A percentile compares a stretch with the other conserved stretches of the same genome.
phyloP scores from a whole-genome alignment of 1,284 basidiomycete species.

The Neotropicomus parvogracilis region DNA sequence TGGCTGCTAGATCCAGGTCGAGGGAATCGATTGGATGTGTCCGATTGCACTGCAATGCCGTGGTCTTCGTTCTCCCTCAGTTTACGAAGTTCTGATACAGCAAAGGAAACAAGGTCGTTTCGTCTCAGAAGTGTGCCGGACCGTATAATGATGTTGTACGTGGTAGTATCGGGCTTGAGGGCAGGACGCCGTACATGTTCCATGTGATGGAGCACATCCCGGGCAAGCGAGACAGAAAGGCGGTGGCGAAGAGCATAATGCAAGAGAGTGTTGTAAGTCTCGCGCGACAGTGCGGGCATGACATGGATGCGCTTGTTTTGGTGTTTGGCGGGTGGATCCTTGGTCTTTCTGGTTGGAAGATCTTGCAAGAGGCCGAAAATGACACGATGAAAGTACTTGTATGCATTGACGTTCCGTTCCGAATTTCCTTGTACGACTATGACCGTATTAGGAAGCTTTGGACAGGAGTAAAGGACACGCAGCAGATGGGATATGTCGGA shows the following conservation, averaged over 20 bases:
- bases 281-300: slow-evolving; percentile 40
- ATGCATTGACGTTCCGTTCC: slow-evolving; percentile 40
- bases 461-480: slow-evolving; percentile 47
- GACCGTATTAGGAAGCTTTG: slow-evolving; percentile 42
- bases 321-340: slow-evolving; percentile 15
- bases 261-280: slow-evolving; percentile 59
- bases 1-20: background rate
- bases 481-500: slow-evolving; percentile 44
- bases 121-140: slow-evolving; percentile 51
- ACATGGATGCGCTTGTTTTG: slow-evolving; percentile 1
- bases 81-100: slow-evolving; percentile 34
- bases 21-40: background rate
- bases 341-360: slow-evolving; percentile 24
- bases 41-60: slow-evolving; percentile 20
- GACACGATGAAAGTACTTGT: slow-evolving; percentile 56
- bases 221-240: slow-evolving; percentile 46
- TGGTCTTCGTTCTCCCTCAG: slow-evolving; percentile 24
- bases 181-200: slow-evolving; percentile 36
- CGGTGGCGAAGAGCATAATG: slow-evolving; percentile 62
- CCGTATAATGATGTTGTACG: slow-evolving; percentile 58
- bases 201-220: slow-evolving; percentile 55
- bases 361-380: slow-evolving; percentile 42
- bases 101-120: slow-evolving; percentile 39
- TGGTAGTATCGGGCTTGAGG: slow-evolving; percentile 44
- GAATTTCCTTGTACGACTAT: slow-evolving; percentile 39